Conservation (phyloP, 805 yeast genomes). For the Wickerhamiella alocasiicola region DNA sequence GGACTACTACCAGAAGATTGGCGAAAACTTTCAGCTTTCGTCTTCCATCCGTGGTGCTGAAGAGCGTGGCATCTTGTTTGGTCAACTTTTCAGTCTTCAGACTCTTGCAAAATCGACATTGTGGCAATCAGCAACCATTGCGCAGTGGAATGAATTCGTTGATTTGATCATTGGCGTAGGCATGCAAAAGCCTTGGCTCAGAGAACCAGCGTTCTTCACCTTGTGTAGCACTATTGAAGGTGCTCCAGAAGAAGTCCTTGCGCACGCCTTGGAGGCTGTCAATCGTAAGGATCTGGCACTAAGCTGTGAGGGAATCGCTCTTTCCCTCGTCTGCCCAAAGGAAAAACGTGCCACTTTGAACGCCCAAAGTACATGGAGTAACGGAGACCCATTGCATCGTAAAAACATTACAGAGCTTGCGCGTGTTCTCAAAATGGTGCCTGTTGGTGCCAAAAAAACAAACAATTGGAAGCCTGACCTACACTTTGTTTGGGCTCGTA, state of each 20-base stretch:
- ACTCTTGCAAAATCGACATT: constrained; percentile 48
- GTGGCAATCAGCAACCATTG: constrained; percentile 21
- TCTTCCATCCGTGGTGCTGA: constrained; percentile 61
- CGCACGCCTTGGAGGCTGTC: constrained; percentile 31
- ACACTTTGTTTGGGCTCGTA: constrained; percentile 27
- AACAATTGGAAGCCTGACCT: constrained; percentile 19
- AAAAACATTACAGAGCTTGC: constrained; percentile 53
- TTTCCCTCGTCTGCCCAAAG: constrained; percentile 44
- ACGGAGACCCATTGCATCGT: constrained; percentile 58
- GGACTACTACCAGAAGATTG: constrained; percentile 29
- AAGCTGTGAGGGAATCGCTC: constrained; percentile 70
- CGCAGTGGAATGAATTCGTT: constrained; percentile 33
- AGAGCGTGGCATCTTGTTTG: constrained; percentile 68
- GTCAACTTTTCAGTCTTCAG: constrained; percentile 74
- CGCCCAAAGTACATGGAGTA: constrained; percentile 41
- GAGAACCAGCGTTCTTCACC: constrained; percentile 69
- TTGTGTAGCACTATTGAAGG: constrained; percentile 33
- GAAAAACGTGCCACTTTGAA: constrained; percentile 14
- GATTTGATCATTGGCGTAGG: constrained; percentile 45
- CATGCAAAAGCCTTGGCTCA: constrained; percentile 62
- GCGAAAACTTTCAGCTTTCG: constrained; percentile 29
- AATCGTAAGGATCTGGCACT: constrained; percentile 44
- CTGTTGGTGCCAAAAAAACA: constrained; percentile 26
- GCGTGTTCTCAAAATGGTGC: constrained; percentile 39
- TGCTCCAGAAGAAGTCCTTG: constrained; percentile 14